Evolutionary conservation across 352 stramenopile species (phyloP), one percentile per base, ranked within the genome.

Genomic region (Phytophthora pistaciae): DNA sequence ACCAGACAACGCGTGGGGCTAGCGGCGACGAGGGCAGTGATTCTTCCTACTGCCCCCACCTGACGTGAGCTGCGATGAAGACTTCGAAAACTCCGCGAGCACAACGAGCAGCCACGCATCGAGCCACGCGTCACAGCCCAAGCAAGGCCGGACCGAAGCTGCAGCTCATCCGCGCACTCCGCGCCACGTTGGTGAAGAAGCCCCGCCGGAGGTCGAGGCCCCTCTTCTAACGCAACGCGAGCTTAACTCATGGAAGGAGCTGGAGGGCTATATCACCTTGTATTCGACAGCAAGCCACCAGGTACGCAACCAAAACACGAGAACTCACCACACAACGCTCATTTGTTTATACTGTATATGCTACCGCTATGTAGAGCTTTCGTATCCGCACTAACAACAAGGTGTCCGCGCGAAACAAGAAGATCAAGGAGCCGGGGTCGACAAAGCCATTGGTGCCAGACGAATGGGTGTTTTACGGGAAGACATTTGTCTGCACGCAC

Each of bases 401-500:
- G 8, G 48, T 42, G 36, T 42, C 36, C 5, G 3, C 36, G 36
- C 36, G 36, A 42, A 70, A 66, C 18, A 66, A 66, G 10, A 56
- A 42, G 33, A 66, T 66, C 16, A 10, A 2, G 1, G 36, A 27
- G 2, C 46, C 33, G 1, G 16, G 11, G 7, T 68, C 52, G 4
- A 63, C 14, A 36, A 10, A 46, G 13, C 40, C 31, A 1, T n/a
- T 60, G 1, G 18, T 64, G 16, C 66, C 66, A 4, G 52, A 60
- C 0, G 31, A 46, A 6, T 72, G 66, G 66, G 31, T 63, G 9
- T 20, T 63, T 9, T 68, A 72, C 36, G 27, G 40, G 0, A 72
- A 72, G 18, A 60, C 66, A 1, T 68, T 55, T 25, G 59, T 72
- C 6, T 68, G 66, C 40, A 72, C 58, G 0, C 58, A 72, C 14